Conservation (phyloP, 225 moss, liverwort and hornwort genomes). For the Antitrichia curtipendula region DNA sequence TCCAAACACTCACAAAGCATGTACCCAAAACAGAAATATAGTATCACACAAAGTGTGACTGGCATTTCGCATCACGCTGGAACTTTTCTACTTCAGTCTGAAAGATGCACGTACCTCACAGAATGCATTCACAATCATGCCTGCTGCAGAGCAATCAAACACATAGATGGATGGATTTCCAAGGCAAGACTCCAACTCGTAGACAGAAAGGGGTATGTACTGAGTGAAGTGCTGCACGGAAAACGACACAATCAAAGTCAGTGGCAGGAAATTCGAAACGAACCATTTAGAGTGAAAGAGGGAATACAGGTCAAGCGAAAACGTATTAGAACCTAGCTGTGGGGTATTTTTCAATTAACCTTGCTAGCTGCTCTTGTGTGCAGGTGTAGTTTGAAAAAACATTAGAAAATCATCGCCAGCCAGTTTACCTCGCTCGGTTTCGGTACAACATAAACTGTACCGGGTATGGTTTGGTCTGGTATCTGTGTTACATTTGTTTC, state of each 20-base stretch:
- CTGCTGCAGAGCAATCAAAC: constrained; percentile 98
- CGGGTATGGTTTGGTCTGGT: not conserved
- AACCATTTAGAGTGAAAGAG: not conserved
- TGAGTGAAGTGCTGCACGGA: constrained; percentile 83
- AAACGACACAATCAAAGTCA: not conserved
- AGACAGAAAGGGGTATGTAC: constrained; percentile 85
- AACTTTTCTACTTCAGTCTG: not conserved
- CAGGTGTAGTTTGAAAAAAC: not conserved
- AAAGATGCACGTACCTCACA: constrained; percentile 47
- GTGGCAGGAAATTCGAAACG: not conserved
- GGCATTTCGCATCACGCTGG: not conserved
- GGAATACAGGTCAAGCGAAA: not conserved
- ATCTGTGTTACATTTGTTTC: not conserved
- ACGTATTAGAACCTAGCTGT: not conserved
- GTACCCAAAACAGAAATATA: not conserved
- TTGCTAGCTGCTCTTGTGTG: not conserved
- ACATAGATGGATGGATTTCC: constrained; percentile 95
- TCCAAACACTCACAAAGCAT: not conserved
- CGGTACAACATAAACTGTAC: not conserved
- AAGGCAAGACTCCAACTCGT: constrained; percentile 88
- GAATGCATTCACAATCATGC: constrained; percentile 90
- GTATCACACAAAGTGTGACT: not conserved
- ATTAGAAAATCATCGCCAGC: not conserved
- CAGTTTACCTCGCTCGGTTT: not conserved
- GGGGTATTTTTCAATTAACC: not conserved